Percentiles rank a stretch among this genome's conserved stretches.
These are phyloP conservation scores for Citeromyces nyonsensis DNA, from an alignment of 805 yeast genomes.

Conservation along the genomic window DNA sequence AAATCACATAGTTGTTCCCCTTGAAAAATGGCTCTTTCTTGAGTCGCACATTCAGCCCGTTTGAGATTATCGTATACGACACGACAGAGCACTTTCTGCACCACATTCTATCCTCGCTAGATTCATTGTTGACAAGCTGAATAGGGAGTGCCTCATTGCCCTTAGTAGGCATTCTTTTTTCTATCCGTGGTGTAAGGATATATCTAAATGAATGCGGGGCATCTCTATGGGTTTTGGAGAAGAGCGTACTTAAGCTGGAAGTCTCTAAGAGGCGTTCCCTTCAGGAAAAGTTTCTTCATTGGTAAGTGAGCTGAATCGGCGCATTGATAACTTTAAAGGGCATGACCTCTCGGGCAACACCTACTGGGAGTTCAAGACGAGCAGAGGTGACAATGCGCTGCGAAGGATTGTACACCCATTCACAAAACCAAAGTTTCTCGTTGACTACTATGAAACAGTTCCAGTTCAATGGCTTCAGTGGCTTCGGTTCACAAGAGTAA, in stretches of 20 bases:
- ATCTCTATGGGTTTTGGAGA: slow-evolving; percentile 17
- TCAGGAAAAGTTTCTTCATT: slow-evolving; percentile 51
- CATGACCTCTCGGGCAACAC: slow-evolving; percentile 77
- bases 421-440: slow-evolving; percentile 26
- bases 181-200: too few relatives aligned
- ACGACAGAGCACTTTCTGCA: slow-evolving; percentile 2
- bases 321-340: slow-evolving; percentile 29
- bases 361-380: slow-evolving; percentile 66
- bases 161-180: slow-evolving; percentile 6
- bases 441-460: slow-evolving; percentile 41
- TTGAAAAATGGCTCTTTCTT: slow-evolving; percentile 10
- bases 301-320: slow-evolving; percentile 10
- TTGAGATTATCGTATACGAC: slow-evolving; percentile 13
- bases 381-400: slow-evolving; percentile 28
- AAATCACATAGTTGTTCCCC: slow-evolving; percentile 14
- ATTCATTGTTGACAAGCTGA: slow-evolving; percentile 1
- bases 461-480: slow-evolving; percentile 75
- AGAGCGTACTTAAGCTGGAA: slow-evolving; percentile 38
- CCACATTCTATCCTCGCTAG: slow-evolving; percentile 1
- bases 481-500: slow-evolving; percentile 48
- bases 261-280: slow-evolving; percentile 48
- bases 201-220: slow-evolving; percentile 1
- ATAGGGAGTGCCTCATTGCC: slow-evolving; percentile 1
- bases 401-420: slow-evolving; percentile 52
- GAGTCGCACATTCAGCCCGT: slow-evolving; percentile 12